Percentiles rank a stretch among this genome's conserved stretches.
Conservation (phyloP, 352 stramenopile genomes). For the Pseudoperonospora humuli region DNA sequence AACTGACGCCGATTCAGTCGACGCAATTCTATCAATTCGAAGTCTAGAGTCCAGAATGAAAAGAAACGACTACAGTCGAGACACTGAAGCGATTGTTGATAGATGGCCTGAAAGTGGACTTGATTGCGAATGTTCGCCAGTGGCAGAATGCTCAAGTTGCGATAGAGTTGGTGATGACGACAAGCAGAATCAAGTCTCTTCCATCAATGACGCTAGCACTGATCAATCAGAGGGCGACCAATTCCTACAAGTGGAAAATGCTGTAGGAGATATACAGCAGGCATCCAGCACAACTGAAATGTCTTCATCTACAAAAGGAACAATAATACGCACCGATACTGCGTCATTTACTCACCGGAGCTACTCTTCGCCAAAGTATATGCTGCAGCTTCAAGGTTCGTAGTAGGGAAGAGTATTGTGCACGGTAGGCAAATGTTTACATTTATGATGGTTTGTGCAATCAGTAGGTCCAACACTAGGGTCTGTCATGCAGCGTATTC, state of each 20-base stretch:
- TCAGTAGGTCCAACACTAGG: conserved; percentile 43
- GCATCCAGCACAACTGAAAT: conserved; percentile 12
- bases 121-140: conserved; percentile 11
- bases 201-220: neutral
- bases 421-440: neutral
- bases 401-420: neutral
- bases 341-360: neutral
- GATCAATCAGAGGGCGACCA: conserved; percentile 1
- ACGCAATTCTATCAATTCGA: conserved; percentile 9
- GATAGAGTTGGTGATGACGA: conserved; percentile 4
- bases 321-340: neutral
- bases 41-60: conserved; percentile 17
- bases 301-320: conserved; percentile 8
- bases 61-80: conserved; percentile 4
- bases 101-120: neutral
- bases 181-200: conserved; percentile 8
- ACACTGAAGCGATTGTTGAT: neutral
- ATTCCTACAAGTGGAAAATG: neutral
- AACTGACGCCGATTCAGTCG: conserved; percentile 4
- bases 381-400: conserved; percentile 14
- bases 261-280: conserved; percentile 4
- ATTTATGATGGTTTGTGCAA: neutral
- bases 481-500: conserved; percentile 42
- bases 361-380: conserved; percentile 2
- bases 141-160: conserved; percentile 1